Percentiles rank a stretch among this genome's conserved stretches.
Evolutionary conservation across 2,329 filamentous ascomycete species (phyloP).

Genomic region (Neodidymelliopsis sp.): DNA sequence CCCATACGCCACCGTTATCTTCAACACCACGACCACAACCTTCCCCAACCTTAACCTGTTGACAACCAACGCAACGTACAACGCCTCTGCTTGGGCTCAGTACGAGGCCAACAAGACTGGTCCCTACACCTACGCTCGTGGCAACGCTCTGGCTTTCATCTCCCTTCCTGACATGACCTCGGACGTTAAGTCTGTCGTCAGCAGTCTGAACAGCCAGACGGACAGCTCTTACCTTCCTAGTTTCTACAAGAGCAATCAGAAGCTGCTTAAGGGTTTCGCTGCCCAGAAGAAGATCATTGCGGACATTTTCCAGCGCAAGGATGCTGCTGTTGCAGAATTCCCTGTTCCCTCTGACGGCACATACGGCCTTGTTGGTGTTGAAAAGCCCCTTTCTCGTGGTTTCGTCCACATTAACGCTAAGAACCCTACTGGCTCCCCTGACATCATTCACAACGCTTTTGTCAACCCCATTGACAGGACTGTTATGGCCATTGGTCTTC

Average conservation of each 20-base stretch:
- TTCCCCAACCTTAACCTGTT: conserved; percentile 36
- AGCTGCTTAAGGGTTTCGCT: conserved; percentile 30
- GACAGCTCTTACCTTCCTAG: conserved; percentile 32
- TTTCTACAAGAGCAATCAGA: conserved; percentile 31
- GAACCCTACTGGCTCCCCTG: conserved; percentile 40
- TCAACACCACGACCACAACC: conserved; percentile 30
- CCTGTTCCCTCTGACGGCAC: conserved; percentile 48
- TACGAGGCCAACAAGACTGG: conserved; percentile 45
- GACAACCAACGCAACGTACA: conserved; percentile 43
- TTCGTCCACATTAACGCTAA: conserved; percentile 44
- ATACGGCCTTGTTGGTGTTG: conserved; percentile 36
- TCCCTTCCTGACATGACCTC: conserved; percentile 35
- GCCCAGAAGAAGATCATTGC: conserved; percentile 34
- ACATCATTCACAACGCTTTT: conserved; percentile 36
- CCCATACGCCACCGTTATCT: conserved; percentile 29
- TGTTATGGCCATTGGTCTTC: conserved; percentile 43
- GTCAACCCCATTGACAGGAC: conserved; percentile 36
- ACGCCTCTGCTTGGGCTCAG: conserved; percentile 39
- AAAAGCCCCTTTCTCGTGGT: conserved; percentile 44
- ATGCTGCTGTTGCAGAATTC: conserved; percentile 35
- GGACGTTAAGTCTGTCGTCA: conserved; percentile 15
- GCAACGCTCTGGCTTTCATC: conserved; percentile 36
- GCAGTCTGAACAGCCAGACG: conserved; percentile 32
- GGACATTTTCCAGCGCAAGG: conserved; percentile 31
- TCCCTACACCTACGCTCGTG: conserved; percentile 35